Conservation (phyloP, 106 monocot species). For the Phalaenopsis aphrodite region DNA sequence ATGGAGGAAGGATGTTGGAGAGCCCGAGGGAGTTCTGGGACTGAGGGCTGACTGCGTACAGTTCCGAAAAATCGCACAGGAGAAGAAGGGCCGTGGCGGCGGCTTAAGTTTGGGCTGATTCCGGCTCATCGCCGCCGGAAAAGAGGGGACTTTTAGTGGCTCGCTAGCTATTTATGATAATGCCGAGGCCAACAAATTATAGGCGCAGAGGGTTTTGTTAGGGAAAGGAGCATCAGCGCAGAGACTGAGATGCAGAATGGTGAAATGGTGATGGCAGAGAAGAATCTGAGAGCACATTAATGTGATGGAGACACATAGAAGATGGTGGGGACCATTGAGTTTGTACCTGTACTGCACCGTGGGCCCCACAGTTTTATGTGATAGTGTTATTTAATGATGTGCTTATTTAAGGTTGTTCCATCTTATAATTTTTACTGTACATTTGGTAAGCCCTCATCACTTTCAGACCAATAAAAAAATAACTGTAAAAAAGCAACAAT, state of each 20-base stretch:
- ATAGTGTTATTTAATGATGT: too few relatives aligned
- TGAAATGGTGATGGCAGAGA: neutral
- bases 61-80: conserved; percentile 91
- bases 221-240: neutral
- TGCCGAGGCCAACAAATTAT: neutral
- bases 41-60: conserved; percentile 70
- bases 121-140: conserved; percentile 11
- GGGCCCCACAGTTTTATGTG: too few relatives aligned
- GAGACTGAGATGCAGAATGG: neutral
- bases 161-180: neutral
- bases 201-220: neutral
- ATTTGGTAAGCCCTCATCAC: too few relatives aligned
- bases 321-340: neutral
- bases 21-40: conserved; percentile 35
- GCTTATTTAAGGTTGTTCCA: too few relatives aligned
- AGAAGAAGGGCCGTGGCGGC: conserved; percentile 67
- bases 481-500: too few relatives aligned
- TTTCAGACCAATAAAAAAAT: too few relatives aligned
- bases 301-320: neutral
- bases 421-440: too few relatives aligned
- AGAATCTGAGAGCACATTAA: neutral
- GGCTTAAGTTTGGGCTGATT: conserved; percentile 60
- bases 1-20: conserved; percentile 7
- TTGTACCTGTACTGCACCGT: neutral
- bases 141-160: neutral